phyloP scores from a whole-genome alignment of 2,329 filamentous ascomycete species.

The Pseudocercospora cruenta region DNA sequence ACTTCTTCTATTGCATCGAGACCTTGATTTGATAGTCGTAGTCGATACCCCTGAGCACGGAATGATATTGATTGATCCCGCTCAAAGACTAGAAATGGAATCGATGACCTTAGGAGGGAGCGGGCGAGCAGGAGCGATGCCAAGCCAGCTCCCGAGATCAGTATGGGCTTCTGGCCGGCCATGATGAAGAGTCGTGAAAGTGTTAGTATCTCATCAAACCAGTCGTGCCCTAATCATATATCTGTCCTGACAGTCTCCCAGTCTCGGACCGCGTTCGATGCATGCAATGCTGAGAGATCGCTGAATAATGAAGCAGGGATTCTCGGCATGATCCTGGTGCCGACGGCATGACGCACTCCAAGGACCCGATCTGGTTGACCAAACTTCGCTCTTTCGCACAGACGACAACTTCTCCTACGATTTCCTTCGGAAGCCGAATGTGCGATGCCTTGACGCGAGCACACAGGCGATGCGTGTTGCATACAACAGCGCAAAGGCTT shows the following conservation, averaged over 20 bases:
- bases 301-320: not conserved
- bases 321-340: too few relatives aligned
- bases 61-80: conserved; percentile 55
- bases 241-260: not conserved
- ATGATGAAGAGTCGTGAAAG: not conserved
- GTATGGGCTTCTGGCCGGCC: conserved; percentile 42
- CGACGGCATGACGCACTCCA: not conserved
- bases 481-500: too few relatives aligned
- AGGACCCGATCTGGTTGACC: not conserved
- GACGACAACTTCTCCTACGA: not conserved
- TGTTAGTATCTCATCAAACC: not conserved
- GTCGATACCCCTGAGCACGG: conserved; percentile 65
- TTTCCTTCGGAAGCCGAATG: not conserved
- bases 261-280: not conserved
- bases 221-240: not conserved
- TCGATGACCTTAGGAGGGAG: conserved; percentile 39
- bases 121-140: conserved; percentile 45
- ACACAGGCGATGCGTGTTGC: too few relatives aligned
- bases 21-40: conserved; percentile 61
- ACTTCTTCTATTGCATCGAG: conserved; percentile 65
- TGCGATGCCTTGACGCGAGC: too few relatives aligned
- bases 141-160: conserved; percentile 48
- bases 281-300: not conserved
- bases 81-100: conserved; percentile 48
- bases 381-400: not conserved